Evolutionary conservation across 2,329 filamentous ascomycete species (phyloP).

Genomic region (Claviceps sp.): DNA sequence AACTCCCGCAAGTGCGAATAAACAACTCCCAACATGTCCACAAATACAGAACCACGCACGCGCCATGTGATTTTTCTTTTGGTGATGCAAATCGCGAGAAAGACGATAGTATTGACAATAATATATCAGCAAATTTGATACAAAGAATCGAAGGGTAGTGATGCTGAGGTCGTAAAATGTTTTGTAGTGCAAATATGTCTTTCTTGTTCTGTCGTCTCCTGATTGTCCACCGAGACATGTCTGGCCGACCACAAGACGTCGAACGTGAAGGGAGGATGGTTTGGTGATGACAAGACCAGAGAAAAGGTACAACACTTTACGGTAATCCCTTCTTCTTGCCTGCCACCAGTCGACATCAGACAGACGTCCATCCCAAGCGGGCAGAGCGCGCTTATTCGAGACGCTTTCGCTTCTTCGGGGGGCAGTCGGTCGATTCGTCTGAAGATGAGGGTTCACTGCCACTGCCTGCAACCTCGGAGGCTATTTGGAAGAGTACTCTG

Average conservation of each 20-base stretch:
- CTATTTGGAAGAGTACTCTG: slow-evolving; percentile 70
- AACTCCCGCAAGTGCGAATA: not conserved
- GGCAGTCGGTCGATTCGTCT: slow-evolving; percentile 35
- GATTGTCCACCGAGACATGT: slow-evolving; percentile 18
- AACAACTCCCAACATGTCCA: not conserved
- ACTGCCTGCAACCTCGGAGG: slow-evolving; percentile 58
- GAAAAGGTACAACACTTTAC: not conserved
- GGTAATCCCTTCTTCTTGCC: too few relatives aligned
- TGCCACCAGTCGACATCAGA: too few relatives aligned
- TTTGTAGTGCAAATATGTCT: slow-evolving; percentile 20
- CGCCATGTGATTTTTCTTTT: slow-evolving; percentile 12
- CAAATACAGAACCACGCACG: slow-evolving; percentile 13
- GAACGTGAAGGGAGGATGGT: too few relatives aligned
- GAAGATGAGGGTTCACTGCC: slow-evolving; percentile 40
- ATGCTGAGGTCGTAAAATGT: slow-evolving; percentile 24
- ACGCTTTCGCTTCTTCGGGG: slow-evolving; percentile 61
- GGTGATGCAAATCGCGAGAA: slow-evolving; percentile 10
- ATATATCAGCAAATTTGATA: slow-evolving; percentile 27
- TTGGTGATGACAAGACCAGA: slow-evolving; percentile 1
- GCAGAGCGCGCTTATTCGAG: slow-evolving; percentile 34
- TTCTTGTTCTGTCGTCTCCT: slow-evolving; percentile 19
- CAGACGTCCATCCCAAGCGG: too few relatives aligned
- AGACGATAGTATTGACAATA: slow-evolving; percentile 12
- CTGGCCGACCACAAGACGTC: slow-evolving; percentile 11
- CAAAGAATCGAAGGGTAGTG: slow-evolving; percentile 28